Evolutionary conservation across 2,329 filamentous ascomycete species (phyloP).

Genomic region (Juglanconis juglandina): DNA sequence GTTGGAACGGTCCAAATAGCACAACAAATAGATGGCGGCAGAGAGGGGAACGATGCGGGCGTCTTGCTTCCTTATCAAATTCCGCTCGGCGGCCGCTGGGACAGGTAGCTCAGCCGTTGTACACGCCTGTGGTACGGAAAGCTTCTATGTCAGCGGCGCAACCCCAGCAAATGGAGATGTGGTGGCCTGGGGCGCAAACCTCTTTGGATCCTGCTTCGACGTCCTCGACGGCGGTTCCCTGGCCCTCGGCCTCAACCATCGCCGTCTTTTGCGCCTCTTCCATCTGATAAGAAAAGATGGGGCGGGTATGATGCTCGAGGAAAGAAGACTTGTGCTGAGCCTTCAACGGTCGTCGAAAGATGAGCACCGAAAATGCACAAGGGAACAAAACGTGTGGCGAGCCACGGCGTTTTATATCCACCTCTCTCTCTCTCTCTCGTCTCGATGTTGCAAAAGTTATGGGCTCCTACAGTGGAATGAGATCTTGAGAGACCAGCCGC

Average conservation of each 20-base stretch:
- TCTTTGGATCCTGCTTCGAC: conserved; percentile 10
- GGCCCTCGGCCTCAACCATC: not conserved
- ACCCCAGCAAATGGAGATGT: too few species aligned
- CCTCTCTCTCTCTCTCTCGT: too few species aligned
- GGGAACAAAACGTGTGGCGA: too few species aligned
- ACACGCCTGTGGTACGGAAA: not conserved
- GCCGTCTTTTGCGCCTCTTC: not conserved
- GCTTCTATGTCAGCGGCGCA: too few species aligned
- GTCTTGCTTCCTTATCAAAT: conserved; percentile 42
- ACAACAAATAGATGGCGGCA: conserved; percentile 52
- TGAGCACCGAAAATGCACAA: too few species aligned
- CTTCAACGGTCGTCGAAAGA: too few species aligned
- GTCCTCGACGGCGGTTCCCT: conserved; percentile 4
- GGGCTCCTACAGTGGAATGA: too few species aligned
- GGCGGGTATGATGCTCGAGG: too few species aligned
- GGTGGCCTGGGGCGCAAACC: not conserved
- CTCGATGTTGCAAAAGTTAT: too few species aligned
- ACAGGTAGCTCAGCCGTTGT: not conserved
- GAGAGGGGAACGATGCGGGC: conserved; percentile 51
- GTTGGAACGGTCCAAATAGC: conserved; percentile 55
- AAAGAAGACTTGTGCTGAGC: too few species aligned
- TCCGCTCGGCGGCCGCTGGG: conserved; percentile 10
- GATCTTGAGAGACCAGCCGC: too few species aligned
- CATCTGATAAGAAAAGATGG: not conserved
- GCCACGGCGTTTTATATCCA: too few species aligned